These are phyloP conservation scores for Citrus trifoliata DNA, from an alignment of 345 rosid species.

Conservation along the genomic window DNA sequence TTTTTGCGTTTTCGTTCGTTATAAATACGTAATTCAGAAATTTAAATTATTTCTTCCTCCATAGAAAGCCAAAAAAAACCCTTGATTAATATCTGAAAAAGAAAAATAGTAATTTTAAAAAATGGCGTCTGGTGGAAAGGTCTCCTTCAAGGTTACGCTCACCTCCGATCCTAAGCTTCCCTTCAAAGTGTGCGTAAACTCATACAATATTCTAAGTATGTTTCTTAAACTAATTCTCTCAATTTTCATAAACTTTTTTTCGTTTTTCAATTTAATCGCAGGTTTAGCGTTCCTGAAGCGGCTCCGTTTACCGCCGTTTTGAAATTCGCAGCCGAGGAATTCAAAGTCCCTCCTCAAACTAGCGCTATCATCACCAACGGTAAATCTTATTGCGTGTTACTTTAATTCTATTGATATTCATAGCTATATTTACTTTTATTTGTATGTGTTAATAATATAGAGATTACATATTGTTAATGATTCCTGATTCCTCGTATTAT, in stretches of 20 bases:
- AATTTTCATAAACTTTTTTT: not conserved
- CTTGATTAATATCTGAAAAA: not conserved
- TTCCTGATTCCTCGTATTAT: not conserved
- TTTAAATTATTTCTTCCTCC: not conserved
- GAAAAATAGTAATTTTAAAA: not conserved
- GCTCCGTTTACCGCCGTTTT: constrained; percentile 97
- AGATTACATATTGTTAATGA: not conserved
- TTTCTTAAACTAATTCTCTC: not conserved
- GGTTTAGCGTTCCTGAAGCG: constrained; percentile 96
- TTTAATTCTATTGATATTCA: not conserved
- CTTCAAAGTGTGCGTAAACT: constrained; percentile 75
- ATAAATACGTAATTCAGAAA: not conserved
- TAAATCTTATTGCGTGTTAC: constrained; percentile 14
- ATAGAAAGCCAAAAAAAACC: not conserved
- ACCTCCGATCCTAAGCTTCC: constrained; percentile 99
- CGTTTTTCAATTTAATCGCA: constrained; percentile 23
- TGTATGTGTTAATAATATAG: not conserved
- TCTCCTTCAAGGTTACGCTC: constrained; percentile 90
- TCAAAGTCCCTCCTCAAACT: constrained; percentile 97
- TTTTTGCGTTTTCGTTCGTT: not conserved
- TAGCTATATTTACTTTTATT: not conserved
- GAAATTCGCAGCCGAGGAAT: constrained; percentile 95
- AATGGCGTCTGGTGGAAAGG: constrained; percentile 88
- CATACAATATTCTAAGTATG: not conserved
- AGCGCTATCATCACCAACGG: constrained; percentile 99